Evolutionary conservation across 805 yeast species (phyloP).

Genomic region (Millerozyma miso): DNA sequence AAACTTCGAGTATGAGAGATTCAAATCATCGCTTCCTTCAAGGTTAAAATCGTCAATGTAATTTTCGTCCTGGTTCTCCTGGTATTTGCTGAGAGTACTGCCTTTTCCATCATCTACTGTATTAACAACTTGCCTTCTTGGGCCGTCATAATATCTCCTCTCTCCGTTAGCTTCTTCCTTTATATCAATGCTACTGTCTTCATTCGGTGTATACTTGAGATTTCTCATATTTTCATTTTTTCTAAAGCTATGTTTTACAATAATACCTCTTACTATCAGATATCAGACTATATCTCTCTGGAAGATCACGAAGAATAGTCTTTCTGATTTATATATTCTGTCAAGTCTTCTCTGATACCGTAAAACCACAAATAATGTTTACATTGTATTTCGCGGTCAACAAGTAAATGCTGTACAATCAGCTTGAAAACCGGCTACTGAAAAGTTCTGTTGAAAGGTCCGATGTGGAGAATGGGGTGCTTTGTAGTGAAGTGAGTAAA

Average conservation of each 20-base stretch:
- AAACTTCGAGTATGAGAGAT: conserved; percentile 35
- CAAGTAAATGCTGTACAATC: background rate
- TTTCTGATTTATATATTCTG: background rate
- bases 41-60: conserved; percentile 26
- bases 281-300: no score
- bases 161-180: background rate
- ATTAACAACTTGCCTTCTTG: background rate
- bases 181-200: background rate
- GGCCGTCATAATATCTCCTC: background rate
- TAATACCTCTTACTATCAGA: no score
- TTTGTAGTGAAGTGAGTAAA: no score
- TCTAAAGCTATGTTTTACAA: no score
- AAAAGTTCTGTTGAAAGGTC: no score
- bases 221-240: conserved; percentile 7
- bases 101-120: background rate
- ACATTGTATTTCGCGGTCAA: background rate
- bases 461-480: no score
- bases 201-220: background rate
- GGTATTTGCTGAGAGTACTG: conserved; percentile 27
- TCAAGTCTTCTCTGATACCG: background rate
- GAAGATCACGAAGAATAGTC: no score
- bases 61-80: conserved; percentile 17
- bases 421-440: no score
- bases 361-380: background rate
- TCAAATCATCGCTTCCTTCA: conserved; percentile 18